Evolutionary conservation across 331 rosid genomes (phyloP).

Genomic region (Dryas integrifolia): DNA sequence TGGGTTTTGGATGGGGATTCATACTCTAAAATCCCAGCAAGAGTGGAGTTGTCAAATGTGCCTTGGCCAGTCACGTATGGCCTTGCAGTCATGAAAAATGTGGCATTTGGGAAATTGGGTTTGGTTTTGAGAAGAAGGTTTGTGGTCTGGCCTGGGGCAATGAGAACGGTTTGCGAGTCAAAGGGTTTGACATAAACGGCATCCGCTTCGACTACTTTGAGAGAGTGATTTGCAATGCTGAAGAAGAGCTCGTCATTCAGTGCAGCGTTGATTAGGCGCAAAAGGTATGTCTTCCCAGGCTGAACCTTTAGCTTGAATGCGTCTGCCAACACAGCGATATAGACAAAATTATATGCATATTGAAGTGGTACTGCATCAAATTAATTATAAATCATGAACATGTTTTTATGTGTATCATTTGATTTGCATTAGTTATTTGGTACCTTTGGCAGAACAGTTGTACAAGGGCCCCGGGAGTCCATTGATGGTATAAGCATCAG

Average conservation of each 20-base stretch:
- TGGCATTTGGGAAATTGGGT: slow-evolving; percentile 38
- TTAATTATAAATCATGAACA: not conserved
- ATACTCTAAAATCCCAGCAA: slow-evolving; percentile 42
- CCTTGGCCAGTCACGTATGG: slow-evolving; percentile 42
- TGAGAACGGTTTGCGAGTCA: slow-evolving; percentile 32
- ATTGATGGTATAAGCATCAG: slow-evolving; percentile 59
- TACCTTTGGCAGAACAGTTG: slow-evolving; percentile 47
- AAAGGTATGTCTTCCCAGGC: slow-evolving; percentile 35
- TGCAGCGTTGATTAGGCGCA: slow-evolving; percentile 38
- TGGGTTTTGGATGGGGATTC: slow-evolving; percentile 10
- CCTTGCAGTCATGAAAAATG: slow-evolving; percentile 43
- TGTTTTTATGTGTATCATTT: not conserved
- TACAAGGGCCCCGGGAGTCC: slow-evolving; percentile 62
- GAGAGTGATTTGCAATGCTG: slow-evolving; percentile 43
- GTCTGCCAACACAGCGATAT: slow-evolving; percentile 15
- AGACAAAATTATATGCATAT: not conserved
- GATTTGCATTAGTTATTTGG: not conserved
- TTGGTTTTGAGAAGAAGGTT: slow-evolving; percentile 43
- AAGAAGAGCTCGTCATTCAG: slow-evolving; percentile 44
- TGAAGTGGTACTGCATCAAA: too few relatives aligned
- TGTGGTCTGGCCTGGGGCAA: slow-evolving; percentile 50
- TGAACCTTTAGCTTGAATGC: slow-evolving; percentile 33
- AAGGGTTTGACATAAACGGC: slow-evolving; percentile 50
- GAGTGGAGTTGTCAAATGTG: slow-evolving; percentile 53
- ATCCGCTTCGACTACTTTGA: slow-evolving; percentile 43